Conservation (phyloP, 2,329 filamentous ascomycete genomes). For the Ophiocordyceps australis region DNA sequence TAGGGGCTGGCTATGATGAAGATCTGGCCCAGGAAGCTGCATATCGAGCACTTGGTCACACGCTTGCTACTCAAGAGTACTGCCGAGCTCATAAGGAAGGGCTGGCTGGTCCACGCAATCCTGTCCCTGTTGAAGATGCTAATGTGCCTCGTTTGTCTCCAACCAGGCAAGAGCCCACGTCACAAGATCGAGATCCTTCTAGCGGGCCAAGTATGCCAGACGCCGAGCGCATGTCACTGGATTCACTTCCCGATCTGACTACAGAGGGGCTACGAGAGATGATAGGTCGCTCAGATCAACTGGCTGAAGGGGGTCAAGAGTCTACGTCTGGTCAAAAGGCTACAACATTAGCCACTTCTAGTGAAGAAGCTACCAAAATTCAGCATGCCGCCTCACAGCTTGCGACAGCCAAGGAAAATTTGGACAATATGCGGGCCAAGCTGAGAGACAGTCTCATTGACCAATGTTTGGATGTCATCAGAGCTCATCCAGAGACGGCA, state of each 20-base stretch:
- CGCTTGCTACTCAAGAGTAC: constrained; percentile 49
- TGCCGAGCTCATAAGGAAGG: constrained; percentile 44
- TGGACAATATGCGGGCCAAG: constrained; percentile 57
- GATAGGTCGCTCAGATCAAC: constrained; percentile 6
- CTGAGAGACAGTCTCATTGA: constrained; percentile 69
- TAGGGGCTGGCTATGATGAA: constrained; percentile 20
- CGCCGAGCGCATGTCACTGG: constrained; percentile 18
- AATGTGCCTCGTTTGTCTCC: too few relatives aligned
- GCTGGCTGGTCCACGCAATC: constrained; percentile 41
- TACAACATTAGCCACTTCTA: too few relatives aligned
- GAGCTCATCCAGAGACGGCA: constrained; percentile 71
- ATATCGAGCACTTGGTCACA: constrained; percentile 60
- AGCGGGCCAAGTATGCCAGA: constrained; percentile 9
- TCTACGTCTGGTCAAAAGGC: constrained; percentile 3
- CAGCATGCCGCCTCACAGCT: constrained; percentile 4
- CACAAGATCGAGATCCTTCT: constrained; percentile 9
- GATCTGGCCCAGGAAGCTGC: constrained; percentile 61
- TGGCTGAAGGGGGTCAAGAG: constrained; percentile 1
- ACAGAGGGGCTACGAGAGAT: constrained; percentile 11
- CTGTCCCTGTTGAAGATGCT: constrained; percentile 44
- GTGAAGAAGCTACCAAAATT: too few relatives aligned
- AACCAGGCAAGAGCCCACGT: too few relatives aligned
- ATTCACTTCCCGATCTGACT: constrained; percentile 11
- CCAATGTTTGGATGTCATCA: constrained; percentile 75
- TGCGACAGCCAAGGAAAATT: constrained; percentile 44